Evolutionary conservation across 257 asterid species (phyloP), one percentile per base, ranked within the genome.

Genomic region (Forsythia suspensa): DNA sequence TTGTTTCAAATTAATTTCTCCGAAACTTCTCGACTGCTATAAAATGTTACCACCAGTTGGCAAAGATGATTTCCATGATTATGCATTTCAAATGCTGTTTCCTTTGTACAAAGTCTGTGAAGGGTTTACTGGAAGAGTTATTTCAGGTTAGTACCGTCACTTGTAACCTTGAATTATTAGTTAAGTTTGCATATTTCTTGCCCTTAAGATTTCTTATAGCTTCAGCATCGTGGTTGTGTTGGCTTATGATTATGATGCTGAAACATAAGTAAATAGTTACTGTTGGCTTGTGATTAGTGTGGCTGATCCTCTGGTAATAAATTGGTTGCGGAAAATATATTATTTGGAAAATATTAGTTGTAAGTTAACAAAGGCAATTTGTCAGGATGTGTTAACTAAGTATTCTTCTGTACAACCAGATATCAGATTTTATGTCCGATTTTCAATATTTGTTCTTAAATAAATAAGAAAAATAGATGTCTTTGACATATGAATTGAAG

Each of bases 91-190:
- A 75, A 77, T 95, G 80, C 68, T 95, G 82, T 78, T 91, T 78
- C 99, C 99, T 68, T 74, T 95, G 68, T 95, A 91, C 87, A 90
- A 91, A 90, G 92, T 90, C 48, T 86, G 85, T 55, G 95, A 93
- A 89, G 97, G 95, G 67, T 90, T 71, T 74, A 88, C 98, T 1
- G 99, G 99, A 73, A 87, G 82, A 83, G 87, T 89, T 75, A 71
- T 95, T 80, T 78, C 96, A 80, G 99, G 99, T 95, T 80, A 87
- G 41, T 59, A 48, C 46, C 34, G 29, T 67, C 70, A 2, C 44
- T 63, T 73, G 46, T 69, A 78, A 57, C 66, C 24, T 20, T 57
- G 12, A 59, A 20, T 59, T 59, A 20, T 80, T 55, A 63, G 38
- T 21, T 63, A 29, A 39, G 18, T 12, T 63, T 24, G 66, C 66